Evolutionary conservation across 2,329 filamentous ascomycete genomes (phyloP), one percentile per base, ranked within the genome.

Genomic region (Beauveria pseudobassiana): DNA sequence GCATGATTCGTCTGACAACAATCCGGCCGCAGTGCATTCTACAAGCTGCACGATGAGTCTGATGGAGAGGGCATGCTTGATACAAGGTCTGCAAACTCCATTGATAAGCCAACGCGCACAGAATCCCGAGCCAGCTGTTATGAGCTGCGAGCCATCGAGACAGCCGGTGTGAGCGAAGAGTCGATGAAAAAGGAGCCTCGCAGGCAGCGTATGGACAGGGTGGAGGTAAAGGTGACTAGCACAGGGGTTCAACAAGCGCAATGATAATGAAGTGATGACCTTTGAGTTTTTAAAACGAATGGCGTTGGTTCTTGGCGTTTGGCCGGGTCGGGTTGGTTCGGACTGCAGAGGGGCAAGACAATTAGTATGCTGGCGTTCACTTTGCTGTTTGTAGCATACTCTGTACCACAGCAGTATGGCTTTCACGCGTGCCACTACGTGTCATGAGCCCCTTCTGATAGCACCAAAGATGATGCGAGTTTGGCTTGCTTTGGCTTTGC

Each of bases 41-140:
- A 61, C 43, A 43, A 51, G 42, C 43, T 54, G 28, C 26, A 55
- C 28, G 59, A 61, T 10, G 59, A 55, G 24, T 54, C 50, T 12
- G 59, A 61, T 30, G 22, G 20, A 2, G 59, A 61, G 20, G 42
- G 34, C 58, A 61, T 54, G 30, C 26, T 55, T 12, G 22, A 53
- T 42, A 46, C 28, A 5, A 55, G 42, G 1, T 42, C 54, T 28
- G 28, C 50, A 22, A 30, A 40, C 30, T 61, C 59, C 9, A 42
- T 61, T 8, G 49, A 22, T 16, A 55, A 61, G 10, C 54, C 59
- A 16, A 52, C 30, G 7, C 43, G 30, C 8, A n/a, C 59, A 16
- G 51, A 49, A 14, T 61, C 59, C 12, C 48, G 49, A 30, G 30
- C 30, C 5, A 61, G 50, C 50, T 61, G 59, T 22, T 61, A 61